These are phyloP conservation scores for Orbilia ellipsospora DNA, from an alignment of 2,329 filamentous ascomycete genomes.

Conservation along the genomic window DNA sequence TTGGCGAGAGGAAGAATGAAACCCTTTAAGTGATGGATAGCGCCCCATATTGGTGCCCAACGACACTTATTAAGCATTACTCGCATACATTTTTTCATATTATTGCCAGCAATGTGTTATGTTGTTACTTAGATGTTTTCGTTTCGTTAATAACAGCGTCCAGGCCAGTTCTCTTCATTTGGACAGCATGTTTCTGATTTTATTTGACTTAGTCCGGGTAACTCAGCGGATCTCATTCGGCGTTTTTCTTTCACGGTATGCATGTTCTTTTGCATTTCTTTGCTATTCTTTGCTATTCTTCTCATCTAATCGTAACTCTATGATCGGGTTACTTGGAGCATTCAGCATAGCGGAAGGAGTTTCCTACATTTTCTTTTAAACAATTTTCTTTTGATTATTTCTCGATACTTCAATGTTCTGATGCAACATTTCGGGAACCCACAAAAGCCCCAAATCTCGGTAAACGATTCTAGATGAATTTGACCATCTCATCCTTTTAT, in stretches of 20 bases:
- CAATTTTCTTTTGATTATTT: not conserved
- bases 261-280: not conserved
- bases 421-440: too few species aligned
- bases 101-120: too few species aligned
- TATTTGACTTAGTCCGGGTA: too few species aligned
- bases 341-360: constrained; percentile 52
- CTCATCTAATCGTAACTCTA: not conserved
- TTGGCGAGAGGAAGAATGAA: constrained; percentile 46
- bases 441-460: too few species aligned
- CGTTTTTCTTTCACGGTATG: too few species aligned
- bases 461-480: too few species aligned
- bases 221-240: too few species aligned
- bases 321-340: constrained; percentile 4
- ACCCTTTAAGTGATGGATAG: constrained; percentile 27
- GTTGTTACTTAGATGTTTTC: too few species aligned
- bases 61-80: not conserved
- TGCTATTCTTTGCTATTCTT: too few species aligned
- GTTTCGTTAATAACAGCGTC: not conserved
- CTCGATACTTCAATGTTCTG: too few species aligned
- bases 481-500: too few species aligned
- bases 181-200: too few species aligned
- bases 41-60: not conserved
- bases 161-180: constrained; percentile 1
- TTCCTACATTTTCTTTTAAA: constrained; percentile 19
- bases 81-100: not conserved